Evolutionary conservation across 2,329 filamentous ascomycete species (phyloP).

Genomic region (Clonostachys byssicola): DNA sequence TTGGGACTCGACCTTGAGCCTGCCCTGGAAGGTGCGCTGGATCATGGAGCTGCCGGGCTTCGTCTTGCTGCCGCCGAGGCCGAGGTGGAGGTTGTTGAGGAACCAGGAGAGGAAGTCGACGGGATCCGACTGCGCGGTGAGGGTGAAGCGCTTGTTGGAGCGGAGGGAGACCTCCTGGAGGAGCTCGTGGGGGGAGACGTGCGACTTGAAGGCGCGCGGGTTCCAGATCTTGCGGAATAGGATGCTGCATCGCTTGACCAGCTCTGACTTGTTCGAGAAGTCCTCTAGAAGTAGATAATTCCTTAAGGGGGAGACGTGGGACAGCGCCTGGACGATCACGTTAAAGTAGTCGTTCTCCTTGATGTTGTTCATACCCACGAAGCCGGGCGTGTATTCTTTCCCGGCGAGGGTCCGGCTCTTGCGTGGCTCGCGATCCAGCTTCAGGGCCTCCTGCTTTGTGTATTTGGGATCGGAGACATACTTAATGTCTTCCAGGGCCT

Average conservation of each 20-base stretch:
- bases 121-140: constrained; percentile 88
- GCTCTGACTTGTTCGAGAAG: constrained; percentile 66
- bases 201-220: constrained; percentile 88
- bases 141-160: constrained; percentile 87
- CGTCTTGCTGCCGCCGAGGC: constrained; percentile 83
- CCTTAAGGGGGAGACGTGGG: constrained; percentile 83
- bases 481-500: constrained; percentile 95
- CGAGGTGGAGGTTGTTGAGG: constrained; percentile 89
- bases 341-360: constrained; percentile 99
- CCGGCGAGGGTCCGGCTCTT: constrained; percentile 73
- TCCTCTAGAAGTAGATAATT: constrained; percentile 91
- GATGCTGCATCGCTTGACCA: constrained; percentile 83
- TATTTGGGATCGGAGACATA: constrained; percentile 93
- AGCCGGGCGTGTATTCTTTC: constrained; percentile 86
- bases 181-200: constrained; percentile 95
- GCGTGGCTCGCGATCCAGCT: constrained; percentile 64
- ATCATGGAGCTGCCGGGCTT: constrained; percentile 83
- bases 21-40: constrained; percentile 91
- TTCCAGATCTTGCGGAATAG: constrained; percentile 98
- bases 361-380: constrained; percentile 99
- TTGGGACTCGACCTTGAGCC: constrained; percentile 87
- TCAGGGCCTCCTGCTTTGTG: constrained; percentile 72
- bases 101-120: constrained; percentile 98
- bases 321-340: constrained; percentile 85
- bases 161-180: constrained; percentile 89